These are phyloP conservation scores for Metschnikowia drakensbergensis DNA, from an alignment of 805 yeast species.

Conservation along the genomic window DNA sequence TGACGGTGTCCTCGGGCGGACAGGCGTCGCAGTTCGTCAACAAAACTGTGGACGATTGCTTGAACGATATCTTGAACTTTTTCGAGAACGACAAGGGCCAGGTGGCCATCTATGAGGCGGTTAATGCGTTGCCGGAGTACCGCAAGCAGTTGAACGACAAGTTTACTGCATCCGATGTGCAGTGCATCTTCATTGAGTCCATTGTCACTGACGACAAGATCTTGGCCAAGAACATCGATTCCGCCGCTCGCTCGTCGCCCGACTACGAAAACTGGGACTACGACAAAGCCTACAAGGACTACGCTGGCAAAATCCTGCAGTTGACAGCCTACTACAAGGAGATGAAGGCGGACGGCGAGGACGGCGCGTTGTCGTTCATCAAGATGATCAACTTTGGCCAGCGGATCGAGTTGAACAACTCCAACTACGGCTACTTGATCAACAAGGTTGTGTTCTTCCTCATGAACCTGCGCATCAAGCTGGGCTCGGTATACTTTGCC, in stretches of 20 bases:
- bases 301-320: slow-evolving; percentile 62
- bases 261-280: slow-evolving; percentile 79
- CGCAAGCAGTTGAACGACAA: slow-evolving; percentile 54
- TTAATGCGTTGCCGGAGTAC: slow-evolving; percentile 73
- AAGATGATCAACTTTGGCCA: slow-evolving; percentile 91
- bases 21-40: slow-evolving; percentile 44
- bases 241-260: slow-evolving; percentile 82
- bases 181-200: slow-evolving; percentile 84
- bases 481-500: slow-evolving; percentile 91
- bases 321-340: slow-evolving; percentile 72
- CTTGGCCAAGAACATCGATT: slow-evolving; percentile 65
- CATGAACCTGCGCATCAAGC: slow-evolving; percentile 84
- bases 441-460: slow-evolving; percentile 88
- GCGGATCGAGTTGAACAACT: slow-evolving; percentile 69
- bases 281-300: slow-evolving; percentile 71
- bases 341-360: slow-evolving; percentile 50
- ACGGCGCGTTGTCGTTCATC: slow-evolving; percentile 57
- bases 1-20: slow-evolving; percentile 50
- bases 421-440: slow-evolving; percentile 82
- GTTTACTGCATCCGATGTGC: slow-evolving; percentile 59
- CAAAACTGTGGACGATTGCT: slow-evolving; percentile 57
- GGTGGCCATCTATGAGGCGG: slow-evolving; percentile 94
- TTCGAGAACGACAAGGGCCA: slow-evolving; percentile 81
- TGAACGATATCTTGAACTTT: slow-evolving; percentile 65
- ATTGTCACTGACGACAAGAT: slow-evolving; percentile 69